phyloP scores from a whole-genome alignment of 1,139 yeast species.

The Debaryomycetaceae sp. region DNA sequence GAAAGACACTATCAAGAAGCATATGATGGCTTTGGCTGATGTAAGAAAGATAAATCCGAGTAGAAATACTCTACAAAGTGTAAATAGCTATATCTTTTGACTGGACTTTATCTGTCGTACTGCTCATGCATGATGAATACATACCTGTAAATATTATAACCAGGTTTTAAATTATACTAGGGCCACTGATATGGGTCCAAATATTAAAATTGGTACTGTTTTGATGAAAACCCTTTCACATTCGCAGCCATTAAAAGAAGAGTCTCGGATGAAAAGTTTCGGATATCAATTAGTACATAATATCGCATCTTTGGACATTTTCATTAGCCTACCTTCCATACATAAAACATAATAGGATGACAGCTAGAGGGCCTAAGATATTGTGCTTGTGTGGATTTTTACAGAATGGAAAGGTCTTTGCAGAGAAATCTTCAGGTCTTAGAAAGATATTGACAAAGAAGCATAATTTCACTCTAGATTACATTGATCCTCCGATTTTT shows the following conservation, averaged over 20 bases:
- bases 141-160: no score
- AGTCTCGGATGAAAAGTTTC: not conserved
- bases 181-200: no score
- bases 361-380: conserved; percentile 9
- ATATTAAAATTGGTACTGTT: no score
- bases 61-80: conserved; percentile 68
- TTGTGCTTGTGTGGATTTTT: conserved; percentile 43
- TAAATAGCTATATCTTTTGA: conserved; percentile 39
- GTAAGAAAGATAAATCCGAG: conserved; percentile 63
- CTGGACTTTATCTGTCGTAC: not conserved
- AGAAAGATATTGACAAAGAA: conserved; percentile 64
- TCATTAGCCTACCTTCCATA: no score
- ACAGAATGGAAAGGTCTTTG: conserved; percentile 72
- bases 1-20: conserved; percentile 55
- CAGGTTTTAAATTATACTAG: no score
- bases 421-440: conserved; percentile 76
- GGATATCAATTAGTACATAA: not conserved
- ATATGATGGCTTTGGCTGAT: conserved; percentile 49
- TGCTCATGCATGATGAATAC: no score
- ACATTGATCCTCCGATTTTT: conserved; percentile 32
- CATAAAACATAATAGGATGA: not conserved
- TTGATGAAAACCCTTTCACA: no score
- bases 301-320: not conserved
- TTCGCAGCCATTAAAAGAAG: no score
- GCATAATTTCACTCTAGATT: conserved; percentile 43